Evolutionary conservation across 2,329 filamentous ascomycete species (phyloP).

Genomic region (Paraconiothyrium brasiliense): DNA sequence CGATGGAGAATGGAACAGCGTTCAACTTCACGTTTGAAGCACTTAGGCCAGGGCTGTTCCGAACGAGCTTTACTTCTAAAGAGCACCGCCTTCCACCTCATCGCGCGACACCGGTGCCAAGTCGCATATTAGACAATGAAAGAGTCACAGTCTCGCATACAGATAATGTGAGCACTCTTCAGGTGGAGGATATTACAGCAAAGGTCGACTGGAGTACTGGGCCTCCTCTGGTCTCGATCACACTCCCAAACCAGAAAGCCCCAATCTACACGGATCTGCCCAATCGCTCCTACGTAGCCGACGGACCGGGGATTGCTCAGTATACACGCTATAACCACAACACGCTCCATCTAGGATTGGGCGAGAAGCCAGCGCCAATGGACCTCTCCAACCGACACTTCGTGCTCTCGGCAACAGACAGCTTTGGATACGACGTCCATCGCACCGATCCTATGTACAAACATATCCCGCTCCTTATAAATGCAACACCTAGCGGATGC

Average conservation of each 20-base stretch:
- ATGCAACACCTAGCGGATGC: slow-evolving; percentile 70
- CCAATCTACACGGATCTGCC: slow-evolving; percentile 70
- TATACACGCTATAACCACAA: slow-evolving; percentile 70
- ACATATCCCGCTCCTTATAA: slow-evolving; percentile 77
- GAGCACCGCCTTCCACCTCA: slow-evolving; percentile 72
- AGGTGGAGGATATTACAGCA: slow-evolving; percentile 61
- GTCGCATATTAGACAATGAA: slow-evolving; percentile 45
- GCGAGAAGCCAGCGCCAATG: slow-evolving; percentile 78
- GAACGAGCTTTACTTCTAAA: slow-evolving; percentile 71
- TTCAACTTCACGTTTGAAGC: slow-evolving; percentile 71
- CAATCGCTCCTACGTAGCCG: slow-evolving; percentile 71
- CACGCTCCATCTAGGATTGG: slow-evolving; percentile 74
- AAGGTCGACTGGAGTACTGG: slow-evolving; percentile 67
- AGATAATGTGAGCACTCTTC: slow-evolving; percentile 54
- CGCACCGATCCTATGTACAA: slow-evolving; percentile 79
- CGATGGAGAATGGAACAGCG: slow-evolving; percentile 29
- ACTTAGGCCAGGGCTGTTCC: slow-evolving; percentile 70
- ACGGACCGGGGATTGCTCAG: slow-evolving; percentile 69
- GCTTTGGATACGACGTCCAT: slow-evolving; percentile 77
- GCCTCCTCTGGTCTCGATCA: slow-evolving; percentile 65
- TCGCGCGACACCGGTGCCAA: slow-evolving; percentile 65
- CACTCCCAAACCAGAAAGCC: slow-evolving; percentile 58
- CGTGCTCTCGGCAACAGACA: slow-evolving; percentile 73
- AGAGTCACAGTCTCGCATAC: slow-evolving; percentile 46
- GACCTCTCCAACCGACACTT: slow-evolving; percentile 74